Base-by-base conservation (phyloP, 176 grass and related monocot species). In the Thalia dealbata region DNA sequence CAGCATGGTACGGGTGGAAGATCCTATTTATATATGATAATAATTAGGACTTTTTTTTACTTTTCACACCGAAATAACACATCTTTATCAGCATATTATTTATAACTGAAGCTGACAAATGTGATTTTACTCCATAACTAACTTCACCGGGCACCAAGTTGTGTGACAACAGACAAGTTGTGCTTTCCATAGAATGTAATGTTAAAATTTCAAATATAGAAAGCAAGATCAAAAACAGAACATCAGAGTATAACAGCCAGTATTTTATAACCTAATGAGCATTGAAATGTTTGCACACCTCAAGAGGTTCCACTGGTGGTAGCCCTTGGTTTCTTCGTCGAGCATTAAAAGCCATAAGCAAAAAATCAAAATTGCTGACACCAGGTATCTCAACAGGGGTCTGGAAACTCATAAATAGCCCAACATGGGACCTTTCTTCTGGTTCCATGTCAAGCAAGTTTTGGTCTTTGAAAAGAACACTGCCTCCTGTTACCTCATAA, bases 321-420 rank as follows among this genome's bases (percentile, higher is more conserved):
- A 88, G 61, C 60, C 85, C 90, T 4, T 65, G 86, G 82, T 86
- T 91, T 74, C 91, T 91, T 82, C 87, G 81, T 76, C 81, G 80
- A 70, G 90, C 84, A 78, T 99, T 99, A n/a, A 86, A 71, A 59
- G 87, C 85, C 95, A 99, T 99, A 70, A 78, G 90, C 54, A 99
- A 81, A 84, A 93, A 99, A 76, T 99, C 87, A 50, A 83, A 93
- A 81, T 99, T 99, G 87, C 90, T 91, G 64, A 99, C 85, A 55
- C 87, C 90, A 68, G 90, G 90, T 84, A 99, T 93, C 67, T 97
- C 95, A 24, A 92, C 85, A 61, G 95, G 95, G 8, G 81, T 79
- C 79, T 99, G 95, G 46, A 97, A 92, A 76, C 90, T 92, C 90
- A 97, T 86, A 51, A 92, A 97, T 80, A 99, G 78, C 32, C 95